Evolutionary conservation across 2,329 filamentous ascomycete genomes (phyloP).

Genomic region (Calonectria naviculata): DNA sequence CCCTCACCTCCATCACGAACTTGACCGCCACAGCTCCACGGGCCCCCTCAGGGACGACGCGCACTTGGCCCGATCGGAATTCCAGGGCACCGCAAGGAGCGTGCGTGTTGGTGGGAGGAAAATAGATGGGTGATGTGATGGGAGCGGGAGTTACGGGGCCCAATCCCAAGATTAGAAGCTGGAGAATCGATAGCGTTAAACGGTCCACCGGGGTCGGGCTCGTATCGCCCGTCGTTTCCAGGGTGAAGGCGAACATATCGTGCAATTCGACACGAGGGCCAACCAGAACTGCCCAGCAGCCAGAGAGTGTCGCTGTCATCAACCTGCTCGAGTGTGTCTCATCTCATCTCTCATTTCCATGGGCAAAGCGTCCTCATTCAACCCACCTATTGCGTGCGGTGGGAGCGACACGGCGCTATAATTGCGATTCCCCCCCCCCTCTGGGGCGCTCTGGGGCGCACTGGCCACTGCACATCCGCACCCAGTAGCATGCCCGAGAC

Average conservation of each 20-base stretch:
- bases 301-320: background rate
- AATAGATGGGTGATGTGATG: background rate
- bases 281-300: background rate
- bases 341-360: background rate
- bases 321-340: background rate
- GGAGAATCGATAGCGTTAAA: constrained; percentile 20
- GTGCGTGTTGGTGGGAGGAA: no score
- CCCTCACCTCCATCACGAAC: constrained; percentile 2
- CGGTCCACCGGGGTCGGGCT: constrained; percentile 6
- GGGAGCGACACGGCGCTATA: constrained; percentile 15
- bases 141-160: background rate
- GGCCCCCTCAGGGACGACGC: background rate
- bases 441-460: background rate
- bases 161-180: constrained; percentile 19
- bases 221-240: constrained; percentile 1
- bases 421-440: constrained; percentile 19
- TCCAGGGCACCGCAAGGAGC: constrained; percentile 3
- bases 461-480: constrained; percentile 7
- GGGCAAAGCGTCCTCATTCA: background rate
- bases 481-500: constrained; percentile 15
- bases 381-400: constrained; percentile 19
- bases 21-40: constrained; percentile 13
- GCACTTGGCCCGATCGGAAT: constrained; percentile 5
- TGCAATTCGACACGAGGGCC: background rate
- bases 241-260: background rate